Evolutionary conservation across 1,284 basidiomycete species (phyloP).

Genomic region (Naganishia sp.): DNA sequence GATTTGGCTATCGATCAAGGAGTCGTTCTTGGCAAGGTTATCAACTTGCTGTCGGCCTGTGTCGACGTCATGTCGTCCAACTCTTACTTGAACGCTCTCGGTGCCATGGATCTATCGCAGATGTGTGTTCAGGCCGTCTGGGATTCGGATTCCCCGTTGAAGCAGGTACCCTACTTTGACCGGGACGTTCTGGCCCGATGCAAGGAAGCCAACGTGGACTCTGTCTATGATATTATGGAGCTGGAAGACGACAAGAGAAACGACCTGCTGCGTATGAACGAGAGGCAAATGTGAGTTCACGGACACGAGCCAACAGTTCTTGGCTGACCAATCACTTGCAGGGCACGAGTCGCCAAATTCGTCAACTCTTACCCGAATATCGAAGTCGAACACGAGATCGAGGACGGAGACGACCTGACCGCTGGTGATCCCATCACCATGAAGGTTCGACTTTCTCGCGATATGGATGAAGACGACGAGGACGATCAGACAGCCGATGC

Average conservation of each 20-base stretch:
- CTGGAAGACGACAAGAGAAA: conserved; percentile 88
- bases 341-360: conserved; percentile 73
- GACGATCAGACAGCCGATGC: conserved; percentile 80
- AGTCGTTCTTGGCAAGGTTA: conserved; percentile 80
- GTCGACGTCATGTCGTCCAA: conserved; percentile 98
- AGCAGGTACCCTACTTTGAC: conserved; percentile 95
- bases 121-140: conserved; percentile 99
- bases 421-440: conserved; percentile 80
- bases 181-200: conserved; percentile 81
- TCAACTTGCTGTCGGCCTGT: conserved; percentile 86
- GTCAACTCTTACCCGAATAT: conserved; percentile 93
- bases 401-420: conserved; percentile 74
- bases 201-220: conserved; percentile 74
- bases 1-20: conserved; percentile 91
- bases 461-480: conserved; percentile 76
- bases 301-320: neutral
- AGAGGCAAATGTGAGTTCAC: conserved; percentile 73
- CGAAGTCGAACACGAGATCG: conserved; percentile 77
- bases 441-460: conserved; percentile 75
- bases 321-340: conserved; percentile 55
- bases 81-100: conserved; percentile 87
- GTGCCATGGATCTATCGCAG: conserved; percentile 98
- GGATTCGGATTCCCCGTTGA: conserved; percentile 91
- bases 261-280: conserved; percentile 78
- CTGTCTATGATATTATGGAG: conserved; percentile 95